These are phyloP conservation scores for Phytophthora uliginosa DNA, from an alignment of 352 stramenopile genomes.

Conservation along the genomic window DNA sequence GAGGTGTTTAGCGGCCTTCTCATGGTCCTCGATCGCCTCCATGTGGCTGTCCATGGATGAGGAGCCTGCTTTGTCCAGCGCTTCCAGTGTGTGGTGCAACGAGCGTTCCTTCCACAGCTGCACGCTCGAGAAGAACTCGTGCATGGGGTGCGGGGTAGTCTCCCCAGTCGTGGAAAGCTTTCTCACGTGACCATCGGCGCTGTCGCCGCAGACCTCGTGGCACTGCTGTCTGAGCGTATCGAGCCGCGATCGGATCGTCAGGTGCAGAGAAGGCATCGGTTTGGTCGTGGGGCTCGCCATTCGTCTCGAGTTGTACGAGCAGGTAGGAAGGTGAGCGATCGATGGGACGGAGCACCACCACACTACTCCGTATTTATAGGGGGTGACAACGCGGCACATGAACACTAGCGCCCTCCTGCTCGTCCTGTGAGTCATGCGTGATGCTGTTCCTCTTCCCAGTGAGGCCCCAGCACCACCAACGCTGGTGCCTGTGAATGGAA, in stretches of 20 bases:
- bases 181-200: neutral
- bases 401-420: neutral
- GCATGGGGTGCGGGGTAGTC: neutral
- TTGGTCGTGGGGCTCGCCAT: conserved; percentile 1
- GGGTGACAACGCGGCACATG: conserved; percentile 9
- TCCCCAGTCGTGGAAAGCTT: neutral
- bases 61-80: conserved; percentile 37
- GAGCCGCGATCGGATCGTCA: conserved; percentile 25
- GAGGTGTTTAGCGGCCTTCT: conserved; percentile 52
- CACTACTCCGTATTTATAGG: conserved; percentile 31
- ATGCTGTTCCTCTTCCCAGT: neutral
- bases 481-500: conserved; percentile 58
- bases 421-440: conserved; percentile 16
- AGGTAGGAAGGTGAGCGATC: neutral
- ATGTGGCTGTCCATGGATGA: conserved; percentile 50
- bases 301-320: conserved; percentile 1
- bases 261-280: conserved; percentile 13
- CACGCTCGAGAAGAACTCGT: conserved; percentile 40
- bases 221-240: conserved; percentile 26
- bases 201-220: conserved; percentile 17
- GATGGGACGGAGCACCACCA: conserved; percentile 11
- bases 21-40: conserved; percentile 66
- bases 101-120: conserved; percentile 77
- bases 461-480: conserved; percentile 19
- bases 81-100: conserved; percentile 60